A percentile compares a stretch with the other conserved stretches of the same genome.
Conservation (phyloP, 495 filamentous ascomycete species). For the Copromyces sp. region DNA sequence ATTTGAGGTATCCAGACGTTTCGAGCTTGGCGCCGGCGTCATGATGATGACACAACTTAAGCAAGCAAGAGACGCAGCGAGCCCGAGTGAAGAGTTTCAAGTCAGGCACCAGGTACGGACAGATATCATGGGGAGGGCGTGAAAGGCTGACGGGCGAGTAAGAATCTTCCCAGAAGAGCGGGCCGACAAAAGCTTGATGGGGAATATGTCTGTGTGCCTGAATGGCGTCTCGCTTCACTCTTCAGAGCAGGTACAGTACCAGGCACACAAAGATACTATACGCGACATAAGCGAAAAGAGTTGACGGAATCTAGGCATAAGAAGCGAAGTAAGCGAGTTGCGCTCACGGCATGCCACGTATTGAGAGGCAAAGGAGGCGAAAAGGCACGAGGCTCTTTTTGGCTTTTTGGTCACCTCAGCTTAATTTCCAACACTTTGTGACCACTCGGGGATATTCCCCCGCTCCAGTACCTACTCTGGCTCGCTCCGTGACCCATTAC, state of each 20-base stretch:
- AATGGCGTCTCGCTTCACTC: neutral
- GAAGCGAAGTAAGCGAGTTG: neutral
- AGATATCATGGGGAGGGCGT: neutral
- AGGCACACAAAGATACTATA: neutral
- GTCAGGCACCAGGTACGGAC: neutral
- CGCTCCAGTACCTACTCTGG: neutral
- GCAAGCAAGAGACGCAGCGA: neutral
- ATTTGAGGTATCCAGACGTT: conserved; percentile 73
- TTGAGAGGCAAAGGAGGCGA: neutral
- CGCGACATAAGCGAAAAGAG: neutral
- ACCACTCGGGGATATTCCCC: neutral
- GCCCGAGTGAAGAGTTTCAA: neutral
- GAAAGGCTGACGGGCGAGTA: neutral
- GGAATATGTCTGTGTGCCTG: neutral
- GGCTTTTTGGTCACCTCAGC: neutral
- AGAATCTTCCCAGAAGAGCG: neutral
- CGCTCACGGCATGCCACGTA: neutral
- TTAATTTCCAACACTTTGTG: neutral
- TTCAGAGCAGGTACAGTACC: neutral
- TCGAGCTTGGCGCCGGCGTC: conserved; percentile 35
- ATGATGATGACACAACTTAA: neutral
- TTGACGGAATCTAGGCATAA: neutral
- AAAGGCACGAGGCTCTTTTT: neutral
- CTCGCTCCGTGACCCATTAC: neutral
- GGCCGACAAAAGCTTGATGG: neutral